Evolutionary conservation across 2,329 filamentous ascomycete species (phyloP).

Genomic region (Colletotrichum chlorophyti): DNA sequence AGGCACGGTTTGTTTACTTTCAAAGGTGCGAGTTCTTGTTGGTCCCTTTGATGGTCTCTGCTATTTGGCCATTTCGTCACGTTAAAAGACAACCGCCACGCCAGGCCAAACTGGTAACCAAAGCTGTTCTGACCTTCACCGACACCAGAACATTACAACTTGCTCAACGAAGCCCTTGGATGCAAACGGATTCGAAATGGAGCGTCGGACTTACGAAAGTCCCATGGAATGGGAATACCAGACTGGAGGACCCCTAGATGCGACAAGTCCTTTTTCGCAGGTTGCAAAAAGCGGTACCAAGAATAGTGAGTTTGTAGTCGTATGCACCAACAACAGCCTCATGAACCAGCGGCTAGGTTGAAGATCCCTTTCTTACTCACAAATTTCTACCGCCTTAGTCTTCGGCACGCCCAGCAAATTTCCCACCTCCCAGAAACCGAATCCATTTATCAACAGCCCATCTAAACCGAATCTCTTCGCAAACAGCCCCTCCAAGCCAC

Average conservation of each 20-base stretch:
- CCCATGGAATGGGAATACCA: constrained; percentile 75
- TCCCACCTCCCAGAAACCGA: constrained; percentile 36
- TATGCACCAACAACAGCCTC: neutral
- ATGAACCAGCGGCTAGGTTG: too few relatives aligned
- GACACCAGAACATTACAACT: constrained; percentile 2
- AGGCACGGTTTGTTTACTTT: constrained; percentile 31
- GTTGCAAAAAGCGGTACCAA: constrained; percentile 48
- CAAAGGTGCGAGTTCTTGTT: neutral
- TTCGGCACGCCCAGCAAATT: constrained; percentile 48
- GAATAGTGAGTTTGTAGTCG: constrained; percentile 45
- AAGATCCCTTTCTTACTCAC: neutral
- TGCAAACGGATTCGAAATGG: constrained; percentile 44
- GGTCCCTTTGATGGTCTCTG: neutral
- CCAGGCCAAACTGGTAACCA: neutral
- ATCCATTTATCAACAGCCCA: constrained; percentile 41
- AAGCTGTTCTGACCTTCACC: neutral
- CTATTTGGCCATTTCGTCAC: constrained; percentile 6
- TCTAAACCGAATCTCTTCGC: constrained; percentile 35
- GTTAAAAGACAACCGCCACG: constrained; percentile 3
- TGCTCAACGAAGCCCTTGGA: neutral
- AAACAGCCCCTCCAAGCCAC: constrained; percentile 49
- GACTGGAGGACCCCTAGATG: constrained; percentile 62
- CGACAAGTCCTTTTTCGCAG: constrained; percentile 67
- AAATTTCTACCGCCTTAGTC: constrained; percentile 32
- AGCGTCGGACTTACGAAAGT: constrained; percentile 63